These are phyloP conservation scores for Halophytophthora batemanensis DNA, from an alignment of 352 stramenopile species.

Conservation along the genomic window DNA sequence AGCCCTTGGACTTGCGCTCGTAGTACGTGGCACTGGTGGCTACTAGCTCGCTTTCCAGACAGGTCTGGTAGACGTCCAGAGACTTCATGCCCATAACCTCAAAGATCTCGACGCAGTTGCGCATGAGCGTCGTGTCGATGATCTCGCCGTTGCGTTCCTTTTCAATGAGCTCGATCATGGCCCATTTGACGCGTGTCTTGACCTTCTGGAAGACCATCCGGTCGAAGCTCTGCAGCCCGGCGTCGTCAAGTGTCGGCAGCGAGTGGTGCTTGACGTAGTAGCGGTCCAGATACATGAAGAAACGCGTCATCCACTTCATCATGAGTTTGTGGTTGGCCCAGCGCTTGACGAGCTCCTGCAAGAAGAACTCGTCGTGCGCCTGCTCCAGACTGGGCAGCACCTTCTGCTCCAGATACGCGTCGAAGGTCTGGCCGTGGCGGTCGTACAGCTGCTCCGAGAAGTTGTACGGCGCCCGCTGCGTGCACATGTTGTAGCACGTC, in stretches of 20 bases:
- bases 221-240: conserved; percentile 83
- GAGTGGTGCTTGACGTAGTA: conserved; percentile 98
- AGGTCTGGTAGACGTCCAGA: conserved; percentile 95
- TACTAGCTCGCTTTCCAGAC: conserved; percentile 95
- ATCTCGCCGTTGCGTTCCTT: conserved; percentile 97
- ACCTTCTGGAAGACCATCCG: conserved; percentile 83
- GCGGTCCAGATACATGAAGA: conserved; percentile 99
- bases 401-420: conserved; percentile 87
- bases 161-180: conserved; percentile 96
- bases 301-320: conserved; percentile 99
- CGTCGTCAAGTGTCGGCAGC: conserved; percentile 94
- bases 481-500: conserved; percentile 99
- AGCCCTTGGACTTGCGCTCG: conserved; percentile 95
- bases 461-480: conserved; percentile 98
- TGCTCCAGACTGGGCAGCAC: conserved; percentile 87
- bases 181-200: conserved; percentile 76
- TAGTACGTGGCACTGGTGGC: conserved; percentile 94
- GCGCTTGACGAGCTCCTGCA: conserved; percentile 95
- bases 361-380: conserved; percentile 93
- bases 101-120: conserved; percentile 97
- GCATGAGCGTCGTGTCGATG: conserved; percentile 96
- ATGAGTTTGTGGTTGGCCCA: conserved; percentile 99
- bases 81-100: conserved; percentile 97
- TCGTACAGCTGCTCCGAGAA: conserved; percentile 99
- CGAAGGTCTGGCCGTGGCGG: conserved; percentile 91